Evolutionary conservation across 2,329 filamentous ascomycete species (phyloP).

Genomic region (Xenoacremonium recifei): DNA sequence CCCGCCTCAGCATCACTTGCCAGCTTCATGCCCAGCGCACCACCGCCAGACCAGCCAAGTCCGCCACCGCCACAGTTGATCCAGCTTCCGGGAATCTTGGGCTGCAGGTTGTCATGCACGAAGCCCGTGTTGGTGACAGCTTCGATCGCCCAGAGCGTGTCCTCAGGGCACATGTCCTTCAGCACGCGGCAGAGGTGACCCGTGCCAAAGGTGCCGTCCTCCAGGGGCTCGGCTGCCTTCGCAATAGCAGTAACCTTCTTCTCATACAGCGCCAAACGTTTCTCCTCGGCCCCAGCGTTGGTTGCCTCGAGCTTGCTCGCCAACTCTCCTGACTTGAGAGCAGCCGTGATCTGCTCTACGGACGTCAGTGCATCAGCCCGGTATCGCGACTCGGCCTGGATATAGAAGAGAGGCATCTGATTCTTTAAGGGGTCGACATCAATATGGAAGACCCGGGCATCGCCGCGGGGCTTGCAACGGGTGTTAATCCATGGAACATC

Average conservation of each 20-base stretch:
- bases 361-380: conserved; percentile 63
- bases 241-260: conserved; percentile 60
- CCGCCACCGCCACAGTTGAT: conserved; percentile 81
- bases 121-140: conserved; percentile 70
- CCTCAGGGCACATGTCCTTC: conserved; percentile 33
- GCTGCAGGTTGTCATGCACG: conserved; percentile 70
- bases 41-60: conserved; percentile 78
- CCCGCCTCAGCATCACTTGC: conserved; percentile 48
- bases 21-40: conserved; percentile 72
- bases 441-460: conserved; percentile 60
- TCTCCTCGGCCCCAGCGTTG: conserved; percentile 30
- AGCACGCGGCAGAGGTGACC: conserved; percentile 35
- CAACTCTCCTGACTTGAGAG: conserved; percentile 50
- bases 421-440: conserved; percentile 67
- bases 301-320: conserved; percentile 35
- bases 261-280: conserved; percentile 57
- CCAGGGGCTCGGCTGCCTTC: conserved; percentile 53
- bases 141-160: conserved; percentile 74
- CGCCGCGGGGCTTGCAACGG: conserved; percentile 53
- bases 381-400: conserved; percentile 64
- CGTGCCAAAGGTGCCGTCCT: conserved; percentile 51
- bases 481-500: conserved; percentile 95
- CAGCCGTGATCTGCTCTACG: conserved; percentile 66
- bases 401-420: conserved; percentile 72
- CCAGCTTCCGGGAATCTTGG: conserved; percentile 68